phyloP scores from a whole-genome alignment of 331 rosid species.

The Pyrus hybrid region DNA sequence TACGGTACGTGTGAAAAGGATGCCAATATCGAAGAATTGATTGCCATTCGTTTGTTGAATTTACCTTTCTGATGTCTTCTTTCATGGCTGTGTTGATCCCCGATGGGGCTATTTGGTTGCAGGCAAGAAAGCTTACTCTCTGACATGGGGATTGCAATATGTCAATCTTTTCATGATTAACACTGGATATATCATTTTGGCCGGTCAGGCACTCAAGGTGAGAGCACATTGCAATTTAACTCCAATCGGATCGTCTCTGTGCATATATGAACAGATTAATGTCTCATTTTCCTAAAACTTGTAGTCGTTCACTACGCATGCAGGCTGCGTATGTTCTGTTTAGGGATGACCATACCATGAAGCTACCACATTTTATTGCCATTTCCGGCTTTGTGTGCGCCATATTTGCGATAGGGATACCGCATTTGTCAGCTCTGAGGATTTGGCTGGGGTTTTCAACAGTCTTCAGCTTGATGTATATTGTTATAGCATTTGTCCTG shows the following conservation, averaged over 20 bases:
- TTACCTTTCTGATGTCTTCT: neutral
- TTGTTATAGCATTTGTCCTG: conserved; percentile 45
- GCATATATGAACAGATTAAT: neutral
- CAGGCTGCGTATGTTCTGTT: conserved; percentile 80
- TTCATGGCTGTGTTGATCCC: neutral
- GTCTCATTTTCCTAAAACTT: neutral
- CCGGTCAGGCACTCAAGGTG: conserved; percentile 93
- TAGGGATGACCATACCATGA: conserved; percentile 51
- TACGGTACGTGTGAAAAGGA: conserved; percentile 39
- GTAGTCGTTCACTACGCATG: neutral
- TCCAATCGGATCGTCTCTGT: neutral
- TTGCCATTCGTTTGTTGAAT: neutral
- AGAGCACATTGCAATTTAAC: neutral
- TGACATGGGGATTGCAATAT: conserved; percentile 87
- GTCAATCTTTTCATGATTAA: conserved; percentile 94
- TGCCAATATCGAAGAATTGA: neutral
- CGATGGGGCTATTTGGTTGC: conserved; percentile 17
- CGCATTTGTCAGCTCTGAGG: conserved; percentile 91
- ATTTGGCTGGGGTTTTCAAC: conserved; percentile 88
- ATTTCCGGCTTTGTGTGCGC: conserved; percentile 76
- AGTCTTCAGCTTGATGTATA: conserved; percentile 59
- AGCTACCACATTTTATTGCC: conserved; percentile 76
- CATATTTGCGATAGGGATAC: conserved; percentile 75
- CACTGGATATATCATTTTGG: conserved; percentile 74
- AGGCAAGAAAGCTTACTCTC: conserved; percentile 75